A percentile compares a stretch with the other conserved stretches of the same genome.
These are phyloP conservation scores for Talaromyces sp. DNA, from an alignment of 2,329 filamentous ascomycete genomes.

Conservation along the genomic window DNA sequence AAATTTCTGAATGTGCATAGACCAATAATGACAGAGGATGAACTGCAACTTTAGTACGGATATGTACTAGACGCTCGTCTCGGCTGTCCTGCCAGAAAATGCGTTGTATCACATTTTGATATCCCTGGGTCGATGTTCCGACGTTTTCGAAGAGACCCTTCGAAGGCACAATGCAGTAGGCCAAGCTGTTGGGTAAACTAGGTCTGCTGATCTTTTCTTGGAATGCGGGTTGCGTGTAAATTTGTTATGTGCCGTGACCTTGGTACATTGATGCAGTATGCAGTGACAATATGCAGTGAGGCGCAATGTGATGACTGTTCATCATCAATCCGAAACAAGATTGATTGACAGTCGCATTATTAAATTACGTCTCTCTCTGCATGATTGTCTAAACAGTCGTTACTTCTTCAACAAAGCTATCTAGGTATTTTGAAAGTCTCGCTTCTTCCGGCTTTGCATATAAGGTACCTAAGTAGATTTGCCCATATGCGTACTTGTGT, in stretches of 20 bases:
- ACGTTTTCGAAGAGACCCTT: background rate
- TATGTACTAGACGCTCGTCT: background rate
- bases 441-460: background rate
- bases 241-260: background rate
- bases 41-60: background rate
- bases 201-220: background rate
- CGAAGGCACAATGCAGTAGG: background rate
- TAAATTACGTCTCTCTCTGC: background rate
- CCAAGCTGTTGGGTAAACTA: background rate
- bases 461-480: background rate
- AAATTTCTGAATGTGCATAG: background rate
- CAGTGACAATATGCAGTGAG: background rate
- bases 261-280: background rate
- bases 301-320: background rate
- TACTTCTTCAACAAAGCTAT: background rate
- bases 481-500: background rate
- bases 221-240: no score
- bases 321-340: background rate
- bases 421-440: no score
- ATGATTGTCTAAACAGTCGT: no score
- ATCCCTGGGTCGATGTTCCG: background rate
- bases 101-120: background rate
- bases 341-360: background rate
- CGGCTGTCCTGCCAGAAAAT: background rate
- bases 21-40: background rate